Evolutionary conservation across 179 eudicot species (phyloP).

Genomic region (Spinacia oleracea): DNA sequence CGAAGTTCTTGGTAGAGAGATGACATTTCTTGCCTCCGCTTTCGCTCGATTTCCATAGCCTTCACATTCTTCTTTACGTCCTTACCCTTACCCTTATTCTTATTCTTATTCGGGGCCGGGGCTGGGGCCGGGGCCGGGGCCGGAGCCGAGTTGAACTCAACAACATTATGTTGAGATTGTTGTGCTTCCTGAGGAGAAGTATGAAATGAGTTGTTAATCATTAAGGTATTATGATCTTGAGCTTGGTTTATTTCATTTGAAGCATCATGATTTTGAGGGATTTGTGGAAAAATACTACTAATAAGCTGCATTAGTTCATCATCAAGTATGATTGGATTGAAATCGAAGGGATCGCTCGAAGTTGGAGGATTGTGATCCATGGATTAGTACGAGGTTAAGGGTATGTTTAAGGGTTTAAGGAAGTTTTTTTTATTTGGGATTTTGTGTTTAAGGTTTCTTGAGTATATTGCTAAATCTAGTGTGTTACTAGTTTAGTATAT

Average conservation of each 20-base stretch:
- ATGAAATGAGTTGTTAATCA: neutral
- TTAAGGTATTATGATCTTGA: neutral
- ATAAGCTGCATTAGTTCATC: conserved; percentile 1
- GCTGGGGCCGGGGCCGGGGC: neutral
- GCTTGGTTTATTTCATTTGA: neutral
- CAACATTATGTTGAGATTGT: neutral
- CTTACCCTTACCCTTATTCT: no score
- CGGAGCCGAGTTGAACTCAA: neutral
- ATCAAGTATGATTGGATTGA: neutral
- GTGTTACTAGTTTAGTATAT: neutral
- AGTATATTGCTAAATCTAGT: neutral
- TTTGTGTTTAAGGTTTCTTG: neutral
- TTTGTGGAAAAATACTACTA: neutral
- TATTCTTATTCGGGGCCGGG: no score
- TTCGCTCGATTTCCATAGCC: conserved; percentile 3
- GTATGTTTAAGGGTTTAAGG: neutral
- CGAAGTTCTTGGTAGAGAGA: conserved; percentile 15
- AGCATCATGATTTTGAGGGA: neutral
- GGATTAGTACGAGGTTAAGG: neutral
- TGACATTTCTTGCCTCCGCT: conserved; percentile 11
- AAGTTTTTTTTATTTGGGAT: neutral
- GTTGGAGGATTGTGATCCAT: neutral
- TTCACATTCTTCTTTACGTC: neutral
- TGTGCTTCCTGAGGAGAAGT: neutral
- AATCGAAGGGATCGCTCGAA: neutral